phyloP scores from a whole-genome alignment of 176 grass and related monocot genomes.

The Musa beccarii region DNA sequence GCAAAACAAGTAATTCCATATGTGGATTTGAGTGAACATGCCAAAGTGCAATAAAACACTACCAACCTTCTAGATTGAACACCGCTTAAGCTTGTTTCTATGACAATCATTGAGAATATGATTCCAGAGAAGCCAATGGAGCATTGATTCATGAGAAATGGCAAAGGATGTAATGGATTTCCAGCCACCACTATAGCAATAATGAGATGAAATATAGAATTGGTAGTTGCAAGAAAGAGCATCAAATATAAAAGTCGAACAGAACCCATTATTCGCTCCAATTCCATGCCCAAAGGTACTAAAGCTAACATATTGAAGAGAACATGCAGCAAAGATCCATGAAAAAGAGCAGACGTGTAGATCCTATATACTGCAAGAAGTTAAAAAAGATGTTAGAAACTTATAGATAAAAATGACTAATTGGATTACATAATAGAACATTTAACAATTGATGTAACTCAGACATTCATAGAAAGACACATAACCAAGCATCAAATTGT shows the following conservation, averaged over 20 bases:
- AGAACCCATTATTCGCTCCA: conserved; percentile 99
- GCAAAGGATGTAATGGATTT: conserved; percentile 48
- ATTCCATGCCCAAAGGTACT: conserved; percentile 69
- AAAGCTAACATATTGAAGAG: conserved; percentile 95
- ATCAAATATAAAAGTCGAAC: conserved; percentile 83
- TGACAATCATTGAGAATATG: conserved; percentile 97
- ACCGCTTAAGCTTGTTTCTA: conserved; percentile 87
- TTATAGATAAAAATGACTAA: neutral
- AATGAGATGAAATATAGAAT: conserved; percentile 79
- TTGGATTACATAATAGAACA: conserved; percentile 17
- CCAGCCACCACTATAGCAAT: conserved; percentile 63
- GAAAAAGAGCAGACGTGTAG: conserved; percentile 82
- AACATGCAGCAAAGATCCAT: conserved; percentile 85
- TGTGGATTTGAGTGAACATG: neutral
- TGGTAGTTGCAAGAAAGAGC: conserved; percentile 77
- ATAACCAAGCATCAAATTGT: too few species aligned
- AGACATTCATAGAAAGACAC: neutral
- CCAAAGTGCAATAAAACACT: neutral
- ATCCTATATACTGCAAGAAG: conserved; percentile 77
- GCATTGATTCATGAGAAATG: conserved; percentile 63
- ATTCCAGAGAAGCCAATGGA: conserved; percentile 96
- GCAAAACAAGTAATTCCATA: neutral
- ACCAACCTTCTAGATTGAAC: conserved; percentile 74
- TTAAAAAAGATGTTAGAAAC: conserved; percentile 21
- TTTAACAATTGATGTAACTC: neutral